These are phyloP conservation scores for apple (Malus domestica) DNA, from an alignment of 306 rosid species.

Conservation along the genomic window DNA sequence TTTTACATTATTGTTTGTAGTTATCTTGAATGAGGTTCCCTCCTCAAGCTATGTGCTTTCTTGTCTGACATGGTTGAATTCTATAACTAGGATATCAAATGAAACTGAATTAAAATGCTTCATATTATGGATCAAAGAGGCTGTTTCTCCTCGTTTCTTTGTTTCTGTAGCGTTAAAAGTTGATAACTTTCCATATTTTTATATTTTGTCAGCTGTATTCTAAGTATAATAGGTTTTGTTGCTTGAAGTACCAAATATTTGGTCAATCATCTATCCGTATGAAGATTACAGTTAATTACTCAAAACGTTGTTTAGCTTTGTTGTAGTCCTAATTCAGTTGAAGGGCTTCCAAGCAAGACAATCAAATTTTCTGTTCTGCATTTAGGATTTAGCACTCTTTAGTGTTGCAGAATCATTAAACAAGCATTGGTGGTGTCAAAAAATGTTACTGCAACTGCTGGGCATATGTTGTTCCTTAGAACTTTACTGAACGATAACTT, in stretches of 20 bases:
- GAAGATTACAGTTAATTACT: background rate
- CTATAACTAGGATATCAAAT: too few species aligned
- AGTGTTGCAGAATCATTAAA: background rate
- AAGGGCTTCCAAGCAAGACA: background rate
- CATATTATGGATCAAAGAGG: background rate
- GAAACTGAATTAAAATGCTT: background rate
- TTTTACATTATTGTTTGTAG: background rate
- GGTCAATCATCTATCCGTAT: background rate
- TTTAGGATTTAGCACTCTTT: background rate
- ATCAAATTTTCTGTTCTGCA: background rate
- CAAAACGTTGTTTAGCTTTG: background rate
- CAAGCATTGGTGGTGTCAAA: background rate
- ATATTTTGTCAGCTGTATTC: background rate
- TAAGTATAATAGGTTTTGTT: background rate
- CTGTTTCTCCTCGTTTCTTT: background rate
- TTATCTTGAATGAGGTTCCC: background rate
- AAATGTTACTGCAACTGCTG: background rate
- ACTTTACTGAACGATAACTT: slow-evolving; percentile 5
- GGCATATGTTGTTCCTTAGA: slow-evolving; percentile 1
- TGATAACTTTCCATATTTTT: background rate
- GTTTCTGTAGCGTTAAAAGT: background rate
- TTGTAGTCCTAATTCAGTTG: background rate
- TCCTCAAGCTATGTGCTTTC: too few species aligned
- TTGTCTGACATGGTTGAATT: too few species aligned
- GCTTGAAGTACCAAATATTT: background rate